Percentiles rank a stretch among this genome's conserved stretches.
These are phyloP conservation scores for Cercophora sp. DNA, from an alignment of 495 filamentous ascomycete genomes.

Conservation along the genomic window DNA sequence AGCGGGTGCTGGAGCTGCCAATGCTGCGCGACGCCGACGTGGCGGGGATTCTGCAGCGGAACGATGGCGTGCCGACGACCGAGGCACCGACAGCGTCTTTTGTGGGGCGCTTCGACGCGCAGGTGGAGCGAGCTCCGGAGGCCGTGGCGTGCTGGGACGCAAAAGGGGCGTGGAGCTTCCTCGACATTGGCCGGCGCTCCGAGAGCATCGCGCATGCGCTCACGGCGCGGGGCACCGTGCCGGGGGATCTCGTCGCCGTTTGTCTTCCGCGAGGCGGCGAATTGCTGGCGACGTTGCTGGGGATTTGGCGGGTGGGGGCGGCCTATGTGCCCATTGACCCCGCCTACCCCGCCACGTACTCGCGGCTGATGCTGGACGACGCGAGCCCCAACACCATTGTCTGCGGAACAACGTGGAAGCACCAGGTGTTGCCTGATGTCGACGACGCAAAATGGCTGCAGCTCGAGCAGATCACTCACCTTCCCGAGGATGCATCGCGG, in stretches of 20 bases:
- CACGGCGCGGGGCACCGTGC: background rate
- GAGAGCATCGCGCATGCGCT: background rate
- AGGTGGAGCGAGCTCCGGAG: background rate
- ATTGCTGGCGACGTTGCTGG: background rate
- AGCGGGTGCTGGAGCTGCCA: background rate
- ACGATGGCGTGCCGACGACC: background rate
- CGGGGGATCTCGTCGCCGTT: background rate
- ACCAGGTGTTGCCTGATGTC: background rate
- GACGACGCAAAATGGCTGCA: background rate
- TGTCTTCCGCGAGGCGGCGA: background rate
- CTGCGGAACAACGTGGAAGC: background rate
- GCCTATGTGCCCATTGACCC: slow-evolving; percentile 1
- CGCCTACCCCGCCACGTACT: background rate
- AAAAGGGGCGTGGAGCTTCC: background rate
- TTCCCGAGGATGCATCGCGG: background rate
- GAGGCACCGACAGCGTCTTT: background rate
- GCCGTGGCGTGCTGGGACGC: background rate
- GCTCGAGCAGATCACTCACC: background rate
- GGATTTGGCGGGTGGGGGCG: background rate
- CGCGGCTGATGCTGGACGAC: background rate
- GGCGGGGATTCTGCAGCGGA: background rate
- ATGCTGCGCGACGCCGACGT: background rate
- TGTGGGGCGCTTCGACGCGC: background rate
- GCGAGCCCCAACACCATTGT: background rate
- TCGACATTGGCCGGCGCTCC: background rate